Percentiles rank a stretch among this genome's conserved stretches.
phyloP scores from a whole-genome alignment of 805 yeast genomes.

The Torulaspora gathmanii region DNA sequence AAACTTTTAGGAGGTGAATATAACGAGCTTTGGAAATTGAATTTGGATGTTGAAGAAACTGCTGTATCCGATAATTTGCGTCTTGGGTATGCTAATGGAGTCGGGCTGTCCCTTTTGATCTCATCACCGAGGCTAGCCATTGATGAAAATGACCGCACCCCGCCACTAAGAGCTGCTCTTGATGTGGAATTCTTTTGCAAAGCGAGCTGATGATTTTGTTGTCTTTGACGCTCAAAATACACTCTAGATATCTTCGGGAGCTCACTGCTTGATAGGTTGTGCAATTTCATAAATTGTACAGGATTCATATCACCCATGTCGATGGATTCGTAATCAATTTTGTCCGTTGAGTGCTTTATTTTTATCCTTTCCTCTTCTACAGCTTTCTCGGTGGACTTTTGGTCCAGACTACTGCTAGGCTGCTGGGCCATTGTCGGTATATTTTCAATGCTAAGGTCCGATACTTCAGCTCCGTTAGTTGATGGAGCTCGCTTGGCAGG shows the following conservation, averaged over 20 bases:
- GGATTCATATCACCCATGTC: slow-evolving; percentile 41
- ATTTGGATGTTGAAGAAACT: slow-evolving; percentile 9
- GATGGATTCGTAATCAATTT: neutral
- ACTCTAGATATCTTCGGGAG: slow-evolving; percentile 36
- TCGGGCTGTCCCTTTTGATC: slow-evolving; percentile 6
- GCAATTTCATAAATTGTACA: slow-evolving; percentile 37
- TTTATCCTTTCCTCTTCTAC: neutral
- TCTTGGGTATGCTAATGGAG: slow-evolving; percentile 13
- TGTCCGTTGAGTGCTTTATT: neutral
- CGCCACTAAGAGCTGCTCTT: slow-evolving; percentile 11
- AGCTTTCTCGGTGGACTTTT: neutral
- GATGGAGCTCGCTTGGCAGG: slow-evolving; percentile 34
- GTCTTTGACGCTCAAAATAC: slow-evolving; percentile 38
- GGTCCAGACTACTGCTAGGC: neutral
- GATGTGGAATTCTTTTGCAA: slow-evolving; percentile 23
- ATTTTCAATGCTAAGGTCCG: slow-evolving; percentile 8
- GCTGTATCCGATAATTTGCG: slow-evolving; percentile 15
- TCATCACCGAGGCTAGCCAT: slow-evolving; percentile 9
- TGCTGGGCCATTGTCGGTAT: neutral
- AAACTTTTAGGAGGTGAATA: slow-evolving; percentile 20
- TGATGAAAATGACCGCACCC: slow-evolving; percentile 6
- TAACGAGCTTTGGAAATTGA: slow-evolving; percentile 9
- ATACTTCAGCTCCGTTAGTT: slow-evolving; percentile 9
- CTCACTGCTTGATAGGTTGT: slow-evolving; percentile 37
- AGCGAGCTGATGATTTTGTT: slow-evolving; percentile 32